Percentiles rank a stretch among this genome's conserved stretches.
Conservation (phyloP, 1,139 yeast genomes). For the Magnusiomyces fungicola region DNA sequence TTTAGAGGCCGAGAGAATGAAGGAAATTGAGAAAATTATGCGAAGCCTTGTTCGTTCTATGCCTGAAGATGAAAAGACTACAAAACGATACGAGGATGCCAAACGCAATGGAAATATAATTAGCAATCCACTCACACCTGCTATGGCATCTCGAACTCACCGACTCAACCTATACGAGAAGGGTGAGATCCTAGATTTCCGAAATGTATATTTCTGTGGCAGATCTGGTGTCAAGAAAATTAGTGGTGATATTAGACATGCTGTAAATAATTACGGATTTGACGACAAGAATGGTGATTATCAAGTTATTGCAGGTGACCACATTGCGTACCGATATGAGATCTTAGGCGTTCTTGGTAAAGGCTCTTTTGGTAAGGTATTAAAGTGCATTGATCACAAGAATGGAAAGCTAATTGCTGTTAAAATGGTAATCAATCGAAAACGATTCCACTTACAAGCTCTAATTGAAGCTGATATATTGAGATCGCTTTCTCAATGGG, state of each 20-base stretch:
- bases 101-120: conserved; percentile 9
- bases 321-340: conserved; percentile 68
- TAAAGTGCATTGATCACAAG: conserved; percentile 64
- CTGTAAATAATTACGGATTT: conserved; percentile 52
- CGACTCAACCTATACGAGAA: conserved; percentile 42
- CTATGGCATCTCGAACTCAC: conserved; percentile 13
- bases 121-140: conserved; percentile 23
- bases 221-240: conserved; percentile 23
- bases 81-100: conserved; percentile 12
- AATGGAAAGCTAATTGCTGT: conserved; percentile 53
- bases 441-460: conserved; percentile 72
- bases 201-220: conserved; percentile 39
- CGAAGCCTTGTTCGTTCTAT: conserved; percentile 18
- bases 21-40: conserved; percentile 20
- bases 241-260: conserved; percentile 38
- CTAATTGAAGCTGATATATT: conserved; percentile 68
- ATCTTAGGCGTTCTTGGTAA: conserved; percentile 55
- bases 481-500: conserved; percentile 38
- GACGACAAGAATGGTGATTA: conserved; percentile 68
- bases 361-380: conserved; percentile 81
- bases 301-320: conserved; percentile 52
- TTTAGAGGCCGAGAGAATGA: background rate
- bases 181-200: conserved; percentile 42
- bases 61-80: conserved; percentile 17
- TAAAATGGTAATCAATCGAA: conserved; percentile 67